phyloP scores from a whole-genome alignment of 106 monocot genomes.

The Amphibolis antarctica region DNA sequence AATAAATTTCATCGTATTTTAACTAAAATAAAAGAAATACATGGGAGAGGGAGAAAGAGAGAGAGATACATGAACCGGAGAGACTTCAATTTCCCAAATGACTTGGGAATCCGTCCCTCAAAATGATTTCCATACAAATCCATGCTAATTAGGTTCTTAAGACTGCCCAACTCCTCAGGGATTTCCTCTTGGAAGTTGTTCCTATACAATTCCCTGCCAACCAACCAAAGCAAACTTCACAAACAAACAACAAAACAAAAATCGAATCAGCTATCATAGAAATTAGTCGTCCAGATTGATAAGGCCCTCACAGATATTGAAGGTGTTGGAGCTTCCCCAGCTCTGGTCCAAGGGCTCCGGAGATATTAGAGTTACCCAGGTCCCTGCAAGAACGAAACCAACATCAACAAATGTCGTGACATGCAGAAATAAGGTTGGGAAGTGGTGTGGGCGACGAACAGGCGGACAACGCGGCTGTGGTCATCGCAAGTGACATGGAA shows the following conservation, averaged over 20 bases:
- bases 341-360: constrained; percentile 67
- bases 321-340: constrained; percentile 75
- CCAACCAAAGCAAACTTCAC: constrained; percentile 2
- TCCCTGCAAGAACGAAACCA: constrained; percentile 45
- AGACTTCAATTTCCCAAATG: constrained; percentile 65
- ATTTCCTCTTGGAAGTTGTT: constrained; percentile 85
- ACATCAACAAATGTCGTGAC: not conserved
- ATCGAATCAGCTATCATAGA: not conserved
- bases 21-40: not conserved
- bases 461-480: constrained; percentile 66
- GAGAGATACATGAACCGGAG: constrained; percentile 64
- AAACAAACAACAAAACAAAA: not conserved
- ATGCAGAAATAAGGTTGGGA: not conserved
- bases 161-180: constrained; percentile 61
- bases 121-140: constrained; percentile 77
- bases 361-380: constrained; percentile 88
- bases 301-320: constrained; percentile 48
- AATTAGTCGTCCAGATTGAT: no score
- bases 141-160: constrained; percentile 84
- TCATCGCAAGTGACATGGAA: constrained; percentile 85
- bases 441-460: constrained; percentile 26
- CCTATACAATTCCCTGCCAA: constrained; percentile 75
- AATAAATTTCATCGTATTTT: not conserved
- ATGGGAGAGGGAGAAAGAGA: not conserved
- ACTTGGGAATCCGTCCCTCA: constrained; percentile 70